phyloP scores from a whole-genome alignment of 306 rosid genomes.

The Malus orientalis region DNA sequence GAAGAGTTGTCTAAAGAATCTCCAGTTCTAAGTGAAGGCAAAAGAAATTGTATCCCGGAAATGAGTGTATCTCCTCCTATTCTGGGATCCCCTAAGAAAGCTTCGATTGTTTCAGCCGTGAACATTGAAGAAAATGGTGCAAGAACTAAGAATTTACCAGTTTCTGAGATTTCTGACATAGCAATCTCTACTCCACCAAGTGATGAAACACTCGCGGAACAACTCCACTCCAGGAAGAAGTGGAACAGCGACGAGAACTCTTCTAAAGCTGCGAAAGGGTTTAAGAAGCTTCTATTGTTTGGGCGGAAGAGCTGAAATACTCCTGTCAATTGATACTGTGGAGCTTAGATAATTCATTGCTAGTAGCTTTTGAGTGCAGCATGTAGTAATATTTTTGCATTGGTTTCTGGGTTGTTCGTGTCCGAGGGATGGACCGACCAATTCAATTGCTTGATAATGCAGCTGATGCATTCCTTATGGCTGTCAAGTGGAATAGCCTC shows the following conservation, averaged over 20 bases:
- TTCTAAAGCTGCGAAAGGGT: conserved; percentile 71
- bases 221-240: conserved; percentile 74
- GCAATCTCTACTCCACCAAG: conserved; percentile 56
- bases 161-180: conserved; percentile 38
- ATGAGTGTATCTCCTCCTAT: conserved; percentile 27
- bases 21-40: conserved; percentile 36
- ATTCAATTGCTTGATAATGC: conserved; percentile 27
- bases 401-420: conserved; percentile 16
- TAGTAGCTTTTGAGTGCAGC: conserved; percentile 22
- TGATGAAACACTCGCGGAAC: conserved; percentile 33
- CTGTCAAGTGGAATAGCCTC: conserved; percentile 31
- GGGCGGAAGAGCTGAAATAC: conserved; percentile 60
- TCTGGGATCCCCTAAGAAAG: conserved; percentile 34
- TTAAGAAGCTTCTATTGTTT: conserved; percentile 85
- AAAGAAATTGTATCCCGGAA: conserved; percentile 27
- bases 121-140: conserved; percentile 29
- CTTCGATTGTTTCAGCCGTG: conserved; percentile 19
- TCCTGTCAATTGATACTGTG: conserved; percentile 22
- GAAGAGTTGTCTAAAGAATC: conserved; percentile 28
- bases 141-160: conserved; percentile 20
- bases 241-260: conserved; percentile 80
- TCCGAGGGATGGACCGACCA: conserved; percentile 10
- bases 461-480: conserved; percentile 23
- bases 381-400: conserved; percentile 1
- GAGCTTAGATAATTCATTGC: conserved; percentile 12